Evolutionary conservation across 2,329 filamentous ascomycete genomes (phyloP), one percentile per base, ranked within the genome.

Genomic region (Stromatinia cepivora): DNA sequence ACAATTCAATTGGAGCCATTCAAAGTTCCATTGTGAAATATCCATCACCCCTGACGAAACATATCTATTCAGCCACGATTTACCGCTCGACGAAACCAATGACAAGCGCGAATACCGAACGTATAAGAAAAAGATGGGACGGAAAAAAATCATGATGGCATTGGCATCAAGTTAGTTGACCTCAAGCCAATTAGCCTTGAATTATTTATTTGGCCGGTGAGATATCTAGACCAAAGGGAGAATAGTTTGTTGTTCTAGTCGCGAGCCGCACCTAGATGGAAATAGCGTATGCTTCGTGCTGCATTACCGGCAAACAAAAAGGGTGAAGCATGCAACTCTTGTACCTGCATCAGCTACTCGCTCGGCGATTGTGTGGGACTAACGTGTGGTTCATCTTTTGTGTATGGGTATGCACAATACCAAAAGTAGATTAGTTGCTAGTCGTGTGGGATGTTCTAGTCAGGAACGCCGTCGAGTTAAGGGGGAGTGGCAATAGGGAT

Each of bases 221-320:
- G 22, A 50, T 25, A 22, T 63, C 59, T 62, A 66, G 28, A 34
- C 36, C 64, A 20, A 10, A 42, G 25, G 13, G 42, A 53, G 50
- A 46, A 34, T 53, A 45, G 63, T 45, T 31, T 56, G 48, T 31
- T 34, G 39, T 57, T 66, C 28, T 56, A 66, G 42, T 59, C 25
- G 28, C 64, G 64, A 66, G 53, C 64, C 64, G 64, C 48, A 34
- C 64, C 64, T 59, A 48, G 64, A 34, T 48, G 8, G 64, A 42
- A 48, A 6, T 25, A 57, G 50, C 28, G 28, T 17, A 15, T 36
- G 13, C 59, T 63, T 50, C 45, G 59, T 63, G n/a, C 58, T 28
- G 58, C 42, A 48, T 31, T 66, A 58, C 64, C 64, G 52, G 64
- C 53, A 58, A 66, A 31, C 63, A 45, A 66, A 66, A 66, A 66